Base-by-base conservation (phyloP, 306 rosid genomes). In the Vachellia collinsii region DNA sequence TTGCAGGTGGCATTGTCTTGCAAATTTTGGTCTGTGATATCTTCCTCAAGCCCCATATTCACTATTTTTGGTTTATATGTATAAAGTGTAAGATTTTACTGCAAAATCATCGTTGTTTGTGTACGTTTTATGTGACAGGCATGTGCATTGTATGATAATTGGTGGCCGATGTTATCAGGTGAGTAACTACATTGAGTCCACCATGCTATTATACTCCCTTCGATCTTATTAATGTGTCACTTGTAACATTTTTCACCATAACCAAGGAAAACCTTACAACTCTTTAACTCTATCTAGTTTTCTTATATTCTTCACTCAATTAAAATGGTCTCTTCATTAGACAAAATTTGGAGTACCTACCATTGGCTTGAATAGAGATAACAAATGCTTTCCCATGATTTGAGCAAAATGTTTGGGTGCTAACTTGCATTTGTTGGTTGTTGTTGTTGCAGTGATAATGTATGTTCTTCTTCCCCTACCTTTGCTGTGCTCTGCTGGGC, bases 131-230 rank as follows among this genome's bases (percentile, higher is more conserved):
- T 78, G 67, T 81, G 69, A 61, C 97, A 94, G 99, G 99, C 99
- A 70, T 94, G 99, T 79, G 97, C 97, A 67, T 81, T 94, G 90
- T 93, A 90, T 87, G 74, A 84, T 84, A 94, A 94, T 77, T 94
- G 99, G 99, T 94, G 99, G 99, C 97, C 99, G n/a, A 91, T 94
- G 99, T 89, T 94, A 65, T 88, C 89, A 76, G 93, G 99, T 94
- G 79, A 74, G 88, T 77, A 67, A 70, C 73, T 69, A 22, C 83
- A 38, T 29, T 29, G 3, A 62, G 17, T 61, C 17, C 7, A 12
- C 10, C 4, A 1, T 25, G 5, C n/a, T 25, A 3, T 41, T 62
- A 29, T 29, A 61, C 25, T 29, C 2, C 34, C 34, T 29, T 29
- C 1, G 34, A 29, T 29, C 34, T 29, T 29, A 29, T 29, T 29